A percentile compares a stretch with the other conserved stretches of the same genome.
Conservation (phyloP, 768 basidiomycete species). For the Mycena maculata region DNA sequence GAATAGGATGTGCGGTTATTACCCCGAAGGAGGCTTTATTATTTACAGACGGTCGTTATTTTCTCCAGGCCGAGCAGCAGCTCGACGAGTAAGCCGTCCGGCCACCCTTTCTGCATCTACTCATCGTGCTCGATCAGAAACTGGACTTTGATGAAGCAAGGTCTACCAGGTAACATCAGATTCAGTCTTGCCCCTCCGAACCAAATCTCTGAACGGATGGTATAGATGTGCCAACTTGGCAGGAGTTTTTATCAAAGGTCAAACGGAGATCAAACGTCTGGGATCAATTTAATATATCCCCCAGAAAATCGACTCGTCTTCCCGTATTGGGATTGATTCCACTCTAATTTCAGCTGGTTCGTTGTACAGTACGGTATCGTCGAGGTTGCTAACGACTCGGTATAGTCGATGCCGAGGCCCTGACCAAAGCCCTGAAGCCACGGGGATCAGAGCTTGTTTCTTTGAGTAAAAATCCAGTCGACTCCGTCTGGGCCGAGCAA, state of each 20-base stretch:
- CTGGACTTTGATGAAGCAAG: constrained; percentile 95
- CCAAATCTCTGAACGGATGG: constrained; percentile 39
- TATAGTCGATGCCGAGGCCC: constrained; percentile 72
- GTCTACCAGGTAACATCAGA: constrained; percentile 70
- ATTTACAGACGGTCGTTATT: constrained; percentile 97
- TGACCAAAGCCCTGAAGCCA: constrained; percentile 66
- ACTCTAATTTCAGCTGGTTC: constrained; percentile 75
- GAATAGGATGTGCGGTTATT: constrained; percentile 80
- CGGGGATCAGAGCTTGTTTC: constrained; percentile 74
- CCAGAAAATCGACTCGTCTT: constrained; percentile 70
- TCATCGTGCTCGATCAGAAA: constrained; percentile 60
- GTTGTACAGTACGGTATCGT: constrained; percentile 17
- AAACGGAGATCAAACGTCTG: neutral
- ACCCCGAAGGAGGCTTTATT: constrained; percentile 78
- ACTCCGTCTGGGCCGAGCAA: constrained; percentile 76
- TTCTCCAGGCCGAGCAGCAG: constrained; percentile 91
- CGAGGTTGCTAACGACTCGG: neutral
- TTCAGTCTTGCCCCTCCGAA: constrained; percentile 1
- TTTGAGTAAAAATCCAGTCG: constrained; percentile 79
- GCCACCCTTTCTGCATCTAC: neutral
- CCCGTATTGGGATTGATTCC: constrained; percentile 86
- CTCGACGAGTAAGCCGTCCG: constrained; percentile 73
- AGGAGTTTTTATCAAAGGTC: constrained; percentile 85
- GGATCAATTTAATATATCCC: neutral
- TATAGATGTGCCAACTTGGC: constrained; percentile 87